These are phyloP conservation scores for Cucurbita moschata DNA, from an alignment of 306 rosid species.

Conservation along the genomic window DNA sequence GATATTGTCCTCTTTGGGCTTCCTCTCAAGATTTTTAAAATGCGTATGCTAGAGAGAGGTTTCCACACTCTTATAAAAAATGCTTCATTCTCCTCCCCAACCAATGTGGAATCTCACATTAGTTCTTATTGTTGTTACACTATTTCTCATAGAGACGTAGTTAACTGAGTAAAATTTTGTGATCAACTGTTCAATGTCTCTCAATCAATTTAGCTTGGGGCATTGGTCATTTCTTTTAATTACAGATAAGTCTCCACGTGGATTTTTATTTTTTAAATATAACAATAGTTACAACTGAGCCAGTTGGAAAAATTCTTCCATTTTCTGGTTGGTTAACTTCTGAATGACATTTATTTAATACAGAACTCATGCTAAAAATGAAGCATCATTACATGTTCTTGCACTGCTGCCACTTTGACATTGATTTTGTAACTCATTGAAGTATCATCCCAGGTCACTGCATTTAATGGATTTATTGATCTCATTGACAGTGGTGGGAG, in stretches of 20 bases:
- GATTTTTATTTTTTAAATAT: neutral
- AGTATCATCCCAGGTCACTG: constrained; percentile 73
- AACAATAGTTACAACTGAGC: neutral
- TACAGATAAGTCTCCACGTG: neutral
- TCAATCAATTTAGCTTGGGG: neutral
- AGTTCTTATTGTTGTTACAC: neutral
- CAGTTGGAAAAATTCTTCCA: neutral
- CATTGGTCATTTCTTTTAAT: neutral
- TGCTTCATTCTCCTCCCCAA: no score
- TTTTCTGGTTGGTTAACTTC: neutral
- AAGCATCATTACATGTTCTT: neutral
- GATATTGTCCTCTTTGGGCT: no score
- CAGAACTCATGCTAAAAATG: neutral
- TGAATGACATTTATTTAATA: neutral
- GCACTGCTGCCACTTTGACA: constrained; percentile 5
- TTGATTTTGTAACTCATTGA: constrained; percentile 33
- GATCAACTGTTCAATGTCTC: neutral
- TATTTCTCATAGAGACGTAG: neutral
- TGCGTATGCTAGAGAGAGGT: no score
- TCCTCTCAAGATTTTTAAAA: no score
- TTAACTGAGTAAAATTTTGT: neutral
- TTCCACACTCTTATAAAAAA: no score
- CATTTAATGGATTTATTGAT: constrained; percentile 91
- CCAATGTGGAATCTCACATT: neutral
- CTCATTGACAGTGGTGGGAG: constrained; percentile 99